phyloP scores from a whole-genome alignment of 2,329 filamentous ascomycete species.

The Cladophialophora psammophila region DNA sequence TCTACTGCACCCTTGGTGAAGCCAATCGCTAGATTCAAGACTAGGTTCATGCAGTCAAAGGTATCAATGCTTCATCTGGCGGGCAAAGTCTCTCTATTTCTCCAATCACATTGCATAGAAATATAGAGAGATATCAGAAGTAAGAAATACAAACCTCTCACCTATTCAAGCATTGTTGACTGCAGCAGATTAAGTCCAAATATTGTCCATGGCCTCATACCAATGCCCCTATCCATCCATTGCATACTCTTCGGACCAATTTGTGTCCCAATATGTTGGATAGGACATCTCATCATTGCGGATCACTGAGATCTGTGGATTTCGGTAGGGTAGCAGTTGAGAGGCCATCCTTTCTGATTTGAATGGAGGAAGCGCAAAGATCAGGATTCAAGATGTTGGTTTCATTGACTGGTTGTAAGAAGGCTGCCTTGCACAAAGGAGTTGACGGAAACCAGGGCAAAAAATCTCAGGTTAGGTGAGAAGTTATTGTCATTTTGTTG shows the following conservation, averaged over 20 bases:
- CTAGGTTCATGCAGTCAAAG: too few relatives aligned
- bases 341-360: neutral
- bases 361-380: neutral
- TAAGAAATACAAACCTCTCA: too few relatives aligned
- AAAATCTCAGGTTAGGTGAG: neutral
- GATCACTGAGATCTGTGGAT: neutral
- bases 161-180: too few relatives aligned
- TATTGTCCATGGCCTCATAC: too few relatives aligned
- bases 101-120: too few relatives aligned
- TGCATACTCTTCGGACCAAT: neutral
- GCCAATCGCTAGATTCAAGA: too few relatives aligned
- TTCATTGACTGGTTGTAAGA: neutral
- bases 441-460: neutral
- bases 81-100: too few relatives aligned
- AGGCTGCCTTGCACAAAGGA: neutral
- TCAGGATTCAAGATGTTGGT: neutral
- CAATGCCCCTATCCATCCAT: too few relatives aligned
- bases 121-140: too few relatives aligned
- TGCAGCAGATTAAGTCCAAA: too few relatives aligned
- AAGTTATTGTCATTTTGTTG: neutral
- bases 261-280: neutral
- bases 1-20: too few relatives aligned
- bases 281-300: neutral
- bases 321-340: neutral
- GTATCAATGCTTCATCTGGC: too few relatives aligned